These are phyloP conservation scores for Exophiala spinifera DNA, from an alignment of 2,329 filamentous ascomycete genomes.

Conservation along the genomic window DNA sequence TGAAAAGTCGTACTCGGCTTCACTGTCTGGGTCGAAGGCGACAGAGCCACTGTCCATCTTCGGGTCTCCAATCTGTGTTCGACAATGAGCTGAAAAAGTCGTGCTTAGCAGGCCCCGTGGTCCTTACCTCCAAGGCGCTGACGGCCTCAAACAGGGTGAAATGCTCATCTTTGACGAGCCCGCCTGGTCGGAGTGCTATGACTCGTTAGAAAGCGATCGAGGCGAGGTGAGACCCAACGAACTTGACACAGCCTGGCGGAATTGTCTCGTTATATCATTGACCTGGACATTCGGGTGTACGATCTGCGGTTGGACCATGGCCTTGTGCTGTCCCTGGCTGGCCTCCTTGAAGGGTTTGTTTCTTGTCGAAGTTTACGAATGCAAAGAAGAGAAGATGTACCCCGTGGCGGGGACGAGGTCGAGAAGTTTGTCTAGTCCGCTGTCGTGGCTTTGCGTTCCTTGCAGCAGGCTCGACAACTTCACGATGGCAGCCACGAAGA, in stretches of 20 bases:
- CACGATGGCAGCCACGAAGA: background rate
- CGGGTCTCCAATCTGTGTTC: conserved; percentile 84
- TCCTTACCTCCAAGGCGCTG: conserved; percentile 61
- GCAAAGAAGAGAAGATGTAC: background rate
- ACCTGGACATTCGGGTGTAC: conserved; percentile 23
- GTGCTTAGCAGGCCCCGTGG: background rate
- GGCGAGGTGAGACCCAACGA: conserved; percentile 22
- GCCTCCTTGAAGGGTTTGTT: background rate
- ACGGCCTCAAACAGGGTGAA: conserved; percentile 96
- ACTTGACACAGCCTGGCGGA: conserved; percentile 53
- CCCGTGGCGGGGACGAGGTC: background rate
- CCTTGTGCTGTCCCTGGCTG: background rate
- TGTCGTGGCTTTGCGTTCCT: no score
- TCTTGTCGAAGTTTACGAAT: background rate
- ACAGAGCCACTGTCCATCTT: conserved; percentile 98
- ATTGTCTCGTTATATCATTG: conserved; percentile 56
- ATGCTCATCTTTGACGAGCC: conserved; percentile 87
- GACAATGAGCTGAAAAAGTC: conserved; percentile 4
- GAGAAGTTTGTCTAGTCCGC: no score
- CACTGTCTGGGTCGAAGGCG: conserved; percentile 72
- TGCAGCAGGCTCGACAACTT: no score
- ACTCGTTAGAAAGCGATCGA: conserved; percentile 3
- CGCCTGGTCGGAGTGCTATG: conserved; percentile 53
- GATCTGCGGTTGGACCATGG: conserved; percentile 20
- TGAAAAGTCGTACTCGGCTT: conserved; percentile 75